Conservation (phyloP, 1,139 yeast genomes). For the Suhomyces terraborum region DNA sequence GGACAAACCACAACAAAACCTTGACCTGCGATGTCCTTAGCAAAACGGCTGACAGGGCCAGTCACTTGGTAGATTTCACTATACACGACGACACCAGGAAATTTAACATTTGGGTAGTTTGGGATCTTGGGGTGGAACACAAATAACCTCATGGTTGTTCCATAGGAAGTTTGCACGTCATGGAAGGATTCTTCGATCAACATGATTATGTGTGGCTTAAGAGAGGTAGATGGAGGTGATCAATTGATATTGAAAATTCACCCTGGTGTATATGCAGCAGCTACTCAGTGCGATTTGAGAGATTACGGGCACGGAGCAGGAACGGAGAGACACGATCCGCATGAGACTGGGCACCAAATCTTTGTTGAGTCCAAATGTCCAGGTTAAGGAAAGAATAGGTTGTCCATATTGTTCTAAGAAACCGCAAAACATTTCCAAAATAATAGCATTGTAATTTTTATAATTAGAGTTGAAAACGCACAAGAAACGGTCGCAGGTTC, state of each 20-base stretch:
- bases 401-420: background rate
- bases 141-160: conserved; percentile 67
- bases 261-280: background rate
- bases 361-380: no score
- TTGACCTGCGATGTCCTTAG: conserved; percentile 75
- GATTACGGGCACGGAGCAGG: no score
- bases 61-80: conserved; percentile 83
- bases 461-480: background rate
- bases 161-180: conserved; percentile 67
- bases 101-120: conserved; percentile 72
- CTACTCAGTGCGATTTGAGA: background rate
- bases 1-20: conserved; percentile 81
- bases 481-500: background rate
- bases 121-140: conserved; percentile 69
- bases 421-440: no score
- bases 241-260: background rate
- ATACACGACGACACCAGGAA: conserved; percentile 78
- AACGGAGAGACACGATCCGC: no score
- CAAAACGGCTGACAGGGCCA: conserved; percentile 77
- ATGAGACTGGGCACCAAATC: no score
- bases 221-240: background rate
- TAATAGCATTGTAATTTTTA: background rate
- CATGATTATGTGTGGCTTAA: no score
- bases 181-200: conserved; percentile 65
- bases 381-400: no score